Evolutionary conservation across 2,329 filamentous ascomycete species (phyloP).

Genomic region (Sporothrix brasiliensis): DNA sequence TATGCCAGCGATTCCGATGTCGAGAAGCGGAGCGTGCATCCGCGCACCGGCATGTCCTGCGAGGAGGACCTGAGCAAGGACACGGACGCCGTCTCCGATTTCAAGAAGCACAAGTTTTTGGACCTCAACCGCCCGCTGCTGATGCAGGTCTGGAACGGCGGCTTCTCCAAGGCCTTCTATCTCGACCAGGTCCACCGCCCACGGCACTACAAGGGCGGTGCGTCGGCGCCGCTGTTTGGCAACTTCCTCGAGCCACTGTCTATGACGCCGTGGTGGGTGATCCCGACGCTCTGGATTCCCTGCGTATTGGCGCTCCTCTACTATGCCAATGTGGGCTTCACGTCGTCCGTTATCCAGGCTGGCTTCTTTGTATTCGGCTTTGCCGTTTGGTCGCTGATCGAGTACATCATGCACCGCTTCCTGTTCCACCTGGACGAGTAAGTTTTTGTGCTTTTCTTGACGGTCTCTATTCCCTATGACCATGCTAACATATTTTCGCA

Average conservation of each 20-base stretch:
- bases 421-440: constrained; percentile 94
- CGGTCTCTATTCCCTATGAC: background rate
- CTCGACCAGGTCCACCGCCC: constrained; percentile 94
- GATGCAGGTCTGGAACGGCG: constrained; percentile 82
- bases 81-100: constrained; percentile 76
- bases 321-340: constrained; percentile 64
- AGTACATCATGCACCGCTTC: constrained; percentile 86
- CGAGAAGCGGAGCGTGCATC: constrained; percentile 47
- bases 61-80: constrained; percentile 85
- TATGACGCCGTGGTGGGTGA: constrained; percentile 91
- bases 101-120: constrained; percentile 89
- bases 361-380: constrained; percentile 72
- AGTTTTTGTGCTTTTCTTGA: constrained; percentile 45
- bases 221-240: constrained; percentile 90
- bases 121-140: constrained; percentile 84
- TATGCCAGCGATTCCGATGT: constrained; percentile 35
- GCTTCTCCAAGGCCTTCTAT: constrained; percentile 95
- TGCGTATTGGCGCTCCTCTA: constrained; percentile 72
- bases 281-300: constrained; percentile 86
- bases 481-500: constrained; percentile 24
- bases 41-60: constrained; percentile 82
- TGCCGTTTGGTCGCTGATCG: constrained; percentile 82
- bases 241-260: constrained; percentile 98
- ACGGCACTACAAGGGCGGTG: constrained; percentile 91
- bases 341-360: constrained; percentile 51